These are phyloP conservation scores for Agaricus sinodeliciosus DNA, from an alignment of 768 basidiomycete genomes.

Conservation along the genomic window DNA sequence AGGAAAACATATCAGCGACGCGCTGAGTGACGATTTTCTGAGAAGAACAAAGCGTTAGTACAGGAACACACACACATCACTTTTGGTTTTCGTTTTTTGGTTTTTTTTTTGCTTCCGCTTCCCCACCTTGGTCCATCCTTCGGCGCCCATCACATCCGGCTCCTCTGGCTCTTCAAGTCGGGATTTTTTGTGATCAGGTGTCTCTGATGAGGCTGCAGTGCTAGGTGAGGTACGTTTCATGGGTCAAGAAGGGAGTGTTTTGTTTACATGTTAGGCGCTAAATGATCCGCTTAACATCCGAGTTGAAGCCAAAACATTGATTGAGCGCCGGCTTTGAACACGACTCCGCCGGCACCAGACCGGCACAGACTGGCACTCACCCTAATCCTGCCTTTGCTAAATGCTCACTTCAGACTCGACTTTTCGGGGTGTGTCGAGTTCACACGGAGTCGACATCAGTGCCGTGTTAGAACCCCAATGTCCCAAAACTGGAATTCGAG, in stretches of 20 bases:
- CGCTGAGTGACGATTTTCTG: background rate
- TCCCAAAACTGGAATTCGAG: too few species aligned
- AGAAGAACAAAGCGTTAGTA: constrained; percentile 8
- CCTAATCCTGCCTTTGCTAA: too few species aligned
- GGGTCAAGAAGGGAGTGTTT: background rate
- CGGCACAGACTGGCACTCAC: too few species aligned
- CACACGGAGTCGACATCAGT: too few species aligned
- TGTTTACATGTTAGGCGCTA: background rate
- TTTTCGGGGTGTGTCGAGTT: too few species aligned
- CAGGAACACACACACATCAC: constrained; percentile 43
- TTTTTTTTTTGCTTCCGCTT: constrained; percentile 67
- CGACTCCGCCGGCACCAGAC: too few species aligned
- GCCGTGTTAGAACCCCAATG: too few species aligned
- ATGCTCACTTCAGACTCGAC: too few species aligned
- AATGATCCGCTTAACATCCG: background rate
- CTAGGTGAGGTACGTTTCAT: constrained; percentile 5
- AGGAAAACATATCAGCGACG: constrained; percentile 1
- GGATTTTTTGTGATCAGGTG: background rate
- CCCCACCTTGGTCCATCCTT: constrained; percentile 65
- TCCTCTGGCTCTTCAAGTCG: background rate
- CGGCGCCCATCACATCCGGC: background rate
- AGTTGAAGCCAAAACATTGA: too few species aligned
- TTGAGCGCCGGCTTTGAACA: too few species aligned
- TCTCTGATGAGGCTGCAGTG: background rate
- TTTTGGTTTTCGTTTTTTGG: constrained; percentile 48